Conservation (phyloP, 2,329 filamentous ascomycete genomes). For the Colletotrichum cereale region DNA sequence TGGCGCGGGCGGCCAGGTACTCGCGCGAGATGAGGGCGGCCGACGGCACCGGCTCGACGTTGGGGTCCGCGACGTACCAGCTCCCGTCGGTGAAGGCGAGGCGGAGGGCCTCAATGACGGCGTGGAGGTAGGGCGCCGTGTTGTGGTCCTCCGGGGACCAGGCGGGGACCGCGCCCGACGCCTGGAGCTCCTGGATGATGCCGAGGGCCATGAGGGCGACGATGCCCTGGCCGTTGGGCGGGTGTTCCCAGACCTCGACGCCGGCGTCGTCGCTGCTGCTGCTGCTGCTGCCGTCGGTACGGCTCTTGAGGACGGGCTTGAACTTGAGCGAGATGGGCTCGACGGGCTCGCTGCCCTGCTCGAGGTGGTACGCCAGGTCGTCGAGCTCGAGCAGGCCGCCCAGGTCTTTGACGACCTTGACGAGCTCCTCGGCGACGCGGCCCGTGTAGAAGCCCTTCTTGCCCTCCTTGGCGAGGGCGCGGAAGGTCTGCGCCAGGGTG, state of each 20-base stretch:
- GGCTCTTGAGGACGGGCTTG: slow-evolving; percentile 47
- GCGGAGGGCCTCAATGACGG: slow-evolving; percentile 86
- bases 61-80: slow-evolving; percentile 92
- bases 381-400: slow-evolving; percentile 84
- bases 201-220: slow-evolving; percentile 95
- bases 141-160: slow-evolving; percentile 84
- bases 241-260: slow-evolving; percentile 94
- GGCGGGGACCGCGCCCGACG: slow-evolving; percentile 77
- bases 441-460: slow-evolving; percentile 95
- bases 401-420: slow-evolving; percentile 80
- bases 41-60: slow-evolving; percentile 76
- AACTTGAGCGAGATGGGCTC: slow-evolving; percentile 88
- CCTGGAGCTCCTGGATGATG: slow-evolving; percentile 88
- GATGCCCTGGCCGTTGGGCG: slow-evolving; percentile 95
- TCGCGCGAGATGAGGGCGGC: slow-evolving; percentile 75
- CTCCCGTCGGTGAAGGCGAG: slow-evolving; percentile 90
- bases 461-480: slow-evolving; percentile 80
- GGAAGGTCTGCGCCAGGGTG: slow-evolving; percentile 84
- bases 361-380: slow-evolving; percentile 82
- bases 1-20: slow-evolving; percentile 80
- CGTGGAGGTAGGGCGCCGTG: slow-evolving; percentile 83
- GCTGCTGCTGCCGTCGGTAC: slow-evolving; percentile 44
- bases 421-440: slow-evolving; percentile 81
- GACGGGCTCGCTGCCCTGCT: slow-evolving; percentile 78
- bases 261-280: slow-evolving; percentile 49